These are phyloP conservation scores for Lolium multiflorum DNA, from an alignment of 176 grass and related monocot genomes.

Conservation along the genomic window DNA sequence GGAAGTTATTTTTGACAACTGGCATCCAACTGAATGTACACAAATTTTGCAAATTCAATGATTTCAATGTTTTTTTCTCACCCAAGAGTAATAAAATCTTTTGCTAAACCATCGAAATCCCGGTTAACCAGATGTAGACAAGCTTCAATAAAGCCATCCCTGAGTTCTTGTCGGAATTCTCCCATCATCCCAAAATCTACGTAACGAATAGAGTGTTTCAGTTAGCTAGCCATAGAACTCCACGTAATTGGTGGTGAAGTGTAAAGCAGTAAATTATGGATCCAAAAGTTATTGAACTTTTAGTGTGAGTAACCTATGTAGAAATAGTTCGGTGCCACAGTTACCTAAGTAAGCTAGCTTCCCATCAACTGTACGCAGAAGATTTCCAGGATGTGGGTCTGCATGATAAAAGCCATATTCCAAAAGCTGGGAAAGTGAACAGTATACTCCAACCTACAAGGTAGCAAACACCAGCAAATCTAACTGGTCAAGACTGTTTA, in stretches of 20 bases:
- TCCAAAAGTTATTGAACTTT: slow-evolving; percentile 16
- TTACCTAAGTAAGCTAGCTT: slow-evolving; percentile 97
- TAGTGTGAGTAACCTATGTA: slow-evolving; percentile 2
- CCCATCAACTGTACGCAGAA: slow-evolving; percentile 85
- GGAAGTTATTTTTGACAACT: slow-evolving; percentile 7
- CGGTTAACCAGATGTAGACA: slow-evolving; percentile 99
- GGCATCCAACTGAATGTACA: slow-evolving; percentile 13
- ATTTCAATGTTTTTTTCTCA: slow-evolving; percentile 52
- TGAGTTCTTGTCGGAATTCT: slow-evolving; percentile 89
- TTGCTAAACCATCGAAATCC: slow-evolving; percentile 98
- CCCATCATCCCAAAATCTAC: slow-evolving; percentile 99
- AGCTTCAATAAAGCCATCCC: slow-evolving; percentile 95
- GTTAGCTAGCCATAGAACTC: slow-evolving; percentile 33
- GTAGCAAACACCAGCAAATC: slow-evolving; percentile 30
- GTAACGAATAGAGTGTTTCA: slow-evolving; percentile 47
- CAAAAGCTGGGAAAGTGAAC: slow-evolving; percentile 97
- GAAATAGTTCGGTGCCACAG: slow-evolving; percentile 14
- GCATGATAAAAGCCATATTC: slow-evolving; percentile 99
- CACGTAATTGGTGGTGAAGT: background rate
- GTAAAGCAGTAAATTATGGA: slow-evolving; percentile 27
- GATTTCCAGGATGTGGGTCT: slow-evolving; percentile 98
- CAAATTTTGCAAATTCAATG: background rate
- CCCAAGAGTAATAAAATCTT: slow-evolving; percentile 98
- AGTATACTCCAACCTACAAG: slow-evolving; percentile 93
- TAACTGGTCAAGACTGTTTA: slow-evolving; percentile 31